A percentile compares a stretch with the other conserved stretches of the same genome.
Evolutionary conservation across 2,329 filamentous ascomycete genomes (phyloP).

Genomic region (Ophiostoma sp.): DNA sequence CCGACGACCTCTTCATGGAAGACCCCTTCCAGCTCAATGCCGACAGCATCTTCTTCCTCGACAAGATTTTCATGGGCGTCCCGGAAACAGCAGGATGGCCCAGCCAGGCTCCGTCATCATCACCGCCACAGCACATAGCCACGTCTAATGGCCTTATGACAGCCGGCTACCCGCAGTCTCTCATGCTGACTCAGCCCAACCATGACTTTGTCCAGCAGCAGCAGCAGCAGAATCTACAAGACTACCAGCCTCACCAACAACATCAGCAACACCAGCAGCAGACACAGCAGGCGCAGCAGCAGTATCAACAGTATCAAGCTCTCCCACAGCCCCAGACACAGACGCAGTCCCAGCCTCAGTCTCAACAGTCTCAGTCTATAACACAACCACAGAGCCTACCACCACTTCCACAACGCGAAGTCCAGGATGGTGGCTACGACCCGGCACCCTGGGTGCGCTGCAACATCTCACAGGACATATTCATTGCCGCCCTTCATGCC

Average conservation of each 20-base stretch:
- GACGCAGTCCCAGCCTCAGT: not conserved
- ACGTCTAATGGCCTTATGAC: not conserved
- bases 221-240: conserved; percentile 8
- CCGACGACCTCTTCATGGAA: conserved; percentile 22
- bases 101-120: not conserved
- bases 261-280: not conserved
- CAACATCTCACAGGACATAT: conserved; percentile 16
- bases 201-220: conserved; percentile 12
- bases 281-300: not conserved
- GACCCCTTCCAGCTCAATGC: conserved; percentile 26
- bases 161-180: conserved; percentile 3
- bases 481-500: conserved; percentile 25
- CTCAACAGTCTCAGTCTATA: not conserved
- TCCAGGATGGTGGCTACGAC: conserved; percentile 17
- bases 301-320: not conserved
- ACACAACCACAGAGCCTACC: not conserved
- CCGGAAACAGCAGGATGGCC: conserved; percentile 20
- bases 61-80: conserved; percentile 26
- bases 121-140: too few species aligned
- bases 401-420: not conserved
- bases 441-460: conserved; percentile 21
- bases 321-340: not conserved
- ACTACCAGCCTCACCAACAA: not conserved
- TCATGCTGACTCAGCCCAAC: not conserved
- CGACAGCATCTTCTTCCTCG: conserved; percentile 29